Evolutionary conservation across 225 moss, liverwort and hornwort genomes (phyloP), one percentile per base, ranked within the genome.

Genomic region (Pseudisothecium myosuroides): DNA sequence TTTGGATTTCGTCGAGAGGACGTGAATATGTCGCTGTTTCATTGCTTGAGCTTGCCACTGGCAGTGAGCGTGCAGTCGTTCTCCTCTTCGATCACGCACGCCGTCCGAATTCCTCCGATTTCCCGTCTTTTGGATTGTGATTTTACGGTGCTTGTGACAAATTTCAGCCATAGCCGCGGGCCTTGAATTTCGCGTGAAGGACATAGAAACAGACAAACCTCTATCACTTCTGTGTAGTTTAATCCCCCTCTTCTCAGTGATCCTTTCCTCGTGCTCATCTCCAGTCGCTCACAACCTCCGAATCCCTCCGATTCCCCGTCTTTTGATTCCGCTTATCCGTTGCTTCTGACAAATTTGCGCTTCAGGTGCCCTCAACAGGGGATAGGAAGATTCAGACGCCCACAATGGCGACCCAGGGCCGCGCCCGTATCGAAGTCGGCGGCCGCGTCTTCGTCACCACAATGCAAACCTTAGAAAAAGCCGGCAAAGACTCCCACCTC

Each of bases 351-450:
- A 80, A 41, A 29, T 59, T 37, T 58, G 34, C 27, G 61, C 28
- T 60, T 11, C 82, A 63, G 82, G 24, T 31, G 45, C 7, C 23
- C 45, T 82, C 63, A 55, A 10, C 41, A 43, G 20, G 13, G 20
- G 60, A 80, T 41, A 47, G 37, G 17, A 74, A 56, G 67, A 69
- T 60, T 60, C 31, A 41, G 60, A 60, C 80, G 8, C 31, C 60
- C 73, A 60, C 75, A 7, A 93, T 92, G 94, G 92, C 94, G 89
- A 92, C 87, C 85, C 85, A 90, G 87, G 92, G 94, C 24, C 90
- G 94, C 47, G 95, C 96, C 89, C 93, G 90, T 80, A 90, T 98
- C 12, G 94, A 96, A 69, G 98, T 98, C 21, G 98, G 97, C 12
- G 98, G 97, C 7, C 88, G 93, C 52, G 72, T 91, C 29, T 98